Conservation (phyloP, 2,329 filamentous ascomycete species). For the Alternaria brassicicola region DNA sequence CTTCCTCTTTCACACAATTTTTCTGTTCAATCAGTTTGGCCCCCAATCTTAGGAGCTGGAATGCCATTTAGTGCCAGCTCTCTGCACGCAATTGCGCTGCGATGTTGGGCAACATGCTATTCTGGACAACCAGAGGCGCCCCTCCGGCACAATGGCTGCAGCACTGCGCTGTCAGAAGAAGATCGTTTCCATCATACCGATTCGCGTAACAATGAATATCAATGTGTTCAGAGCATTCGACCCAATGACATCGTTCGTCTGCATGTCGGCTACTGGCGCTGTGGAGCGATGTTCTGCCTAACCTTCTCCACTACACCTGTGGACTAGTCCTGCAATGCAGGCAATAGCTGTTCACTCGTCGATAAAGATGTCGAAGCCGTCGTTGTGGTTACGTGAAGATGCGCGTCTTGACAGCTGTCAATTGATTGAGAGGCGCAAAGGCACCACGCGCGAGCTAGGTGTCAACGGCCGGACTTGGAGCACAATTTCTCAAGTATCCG, state of each 20-base stretch:
- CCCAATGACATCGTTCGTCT: slow-evolving; percentile 23
- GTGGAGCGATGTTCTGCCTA: slow-evolving; percentile 29
- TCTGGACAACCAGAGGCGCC: slow-evolving; percentile 14
- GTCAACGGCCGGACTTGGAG: slow-evolving; percentile 16
- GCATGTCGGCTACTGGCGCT: slow-evolving; percentile 21
- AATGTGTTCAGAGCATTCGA: slow-evolving; percentile 7
- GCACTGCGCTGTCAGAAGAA: slow-evolving; percentile 10
- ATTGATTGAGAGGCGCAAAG: slow-evolving; percentile 15
- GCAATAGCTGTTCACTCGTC: slow-evolving; percentile 19
- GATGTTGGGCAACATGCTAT: slow-evolving; percentile 17
- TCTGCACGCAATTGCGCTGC: slow-evolving; percentile 16
- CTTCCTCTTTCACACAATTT: slow-evolving; percentile 33
- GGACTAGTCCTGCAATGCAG: slow-evolving; percentile 33
- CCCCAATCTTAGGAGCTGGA: slow-evolving; percentile 32
- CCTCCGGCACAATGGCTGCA: slow-evolving; percentile 15
- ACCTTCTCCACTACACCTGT: slow-evolving; percentile 21
- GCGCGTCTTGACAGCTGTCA: slow-evolving; percentile 15
- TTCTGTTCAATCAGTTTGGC: slow-evolving; percentile 32
- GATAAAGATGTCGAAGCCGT: neutral
- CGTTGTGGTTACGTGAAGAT: neutral
- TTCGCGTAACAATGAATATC: neutral
- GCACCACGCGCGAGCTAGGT: slow-evolving; percentile 33
- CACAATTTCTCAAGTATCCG: neutral
- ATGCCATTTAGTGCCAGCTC: slow-evolving; percentile 19
- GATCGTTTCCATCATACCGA: neutral